phyloP scores from a whole-genome alignment of 345 rosid genomes.

The Lenwebbia sp. region DNA sequence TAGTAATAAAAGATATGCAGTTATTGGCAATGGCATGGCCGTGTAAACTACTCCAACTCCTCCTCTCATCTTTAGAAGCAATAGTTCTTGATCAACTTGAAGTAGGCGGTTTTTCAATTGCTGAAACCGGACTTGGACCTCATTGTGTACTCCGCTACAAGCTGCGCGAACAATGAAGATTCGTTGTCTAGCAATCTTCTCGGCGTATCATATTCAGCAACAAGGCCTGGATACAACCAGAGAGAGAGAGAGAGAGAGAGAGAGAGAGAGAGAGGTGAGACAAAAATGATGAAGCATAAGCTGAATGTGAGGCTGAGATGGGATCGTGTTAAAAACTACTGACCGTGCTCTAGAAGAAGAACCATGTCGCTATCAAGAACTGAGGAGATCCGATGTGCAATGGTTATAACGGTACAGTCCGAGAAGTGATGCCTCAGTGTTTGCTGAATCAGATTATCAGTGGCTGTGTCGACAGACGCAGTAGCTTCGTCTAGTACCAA shows the following conservation, averaged over 20 bases:
- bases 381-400: slow-evolving; percentile 89
- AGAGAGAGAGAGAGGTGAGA: neutral
- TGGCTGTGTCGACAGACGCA: slow-evolving; percentile 83
- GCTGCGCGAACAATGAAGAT: slow-evolving; percentile 4
- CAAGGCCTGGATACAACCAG: neutral
- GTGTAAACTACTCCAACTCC: too few relatives aligned
- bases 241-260: neutral
- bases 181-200: slow-evolving; percentile 5
- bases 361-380: slow-evolving; percentile 82
- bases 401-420: slow-evolving; percentile 57
- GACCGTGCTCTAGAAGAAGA: slow-evolving; percentile 62
- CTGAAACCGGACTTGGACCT: neutral
- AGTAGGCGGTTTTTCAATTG: neutral
- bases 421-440: slow-evolving; percentile 60
- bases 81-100: neutral
- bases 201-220: slow-evolving; percentile 5
- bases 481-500: slow-evolving; percentile 92
- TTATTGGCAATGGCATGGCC: too few relatives aligned
- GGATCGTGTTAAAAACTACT: neutral
- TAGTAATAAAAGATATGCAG: too few relatives aligned
- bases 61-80: neutral
- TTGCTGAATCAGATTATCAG: slow-evolving; percentile 76
- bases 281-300: neutral
- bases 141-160: slow-evolving; percentile 6
- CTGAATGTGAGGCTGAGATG: neutral